Conservation (phyloP, 768 basidiomycete species). For the Pholiota conissans region DNA sequence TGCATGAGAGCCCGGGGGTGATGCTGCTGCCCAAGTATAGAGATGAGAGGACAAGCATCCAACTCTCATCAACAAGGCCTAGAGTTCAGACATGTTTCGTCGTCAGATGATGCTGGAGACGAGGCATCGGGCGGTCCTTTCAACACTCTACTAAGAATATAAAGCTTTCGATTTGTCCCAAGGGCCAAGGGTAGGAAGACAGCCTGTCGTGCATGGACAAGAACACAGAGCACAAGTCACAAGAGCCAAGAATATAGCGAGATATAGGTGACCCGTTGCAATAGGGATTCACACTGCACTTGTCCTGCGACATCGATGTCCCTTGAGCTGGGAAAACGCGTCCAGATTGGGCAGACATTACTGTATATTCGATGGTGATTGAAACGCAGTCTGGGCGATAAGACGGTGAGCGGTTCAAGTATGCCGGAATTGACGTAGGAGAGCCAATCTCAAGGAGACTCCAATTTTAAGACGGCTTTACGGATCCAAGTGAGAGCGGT, state of each 20-base stretch:
- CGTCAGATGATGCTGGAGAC: constrained; percentile 15
- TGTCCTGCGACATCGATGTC: constrained; percentile 5
- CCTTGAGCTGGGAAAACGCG: constrained; percentile 13
- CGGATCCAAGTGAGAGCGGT: constrained; percentile 10
- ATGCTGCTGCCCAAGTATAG: not conserved
- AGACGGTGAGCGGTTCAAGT: not conserved
- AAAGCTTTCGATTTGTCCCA: constrained; percentile 6
- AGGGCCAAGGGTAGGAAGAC: constrained; percentile 6
- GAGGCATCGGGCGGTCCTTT: not conserved
- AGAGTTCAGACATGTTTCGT: not conserved
- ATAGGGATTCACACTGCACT: constrained; percentile 9
- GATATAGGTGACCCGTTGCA: constrained; percentile 9
- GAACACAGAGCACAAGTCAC: constrained; percentile 1
- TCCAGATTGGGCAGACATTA: constrained; percentile 12
- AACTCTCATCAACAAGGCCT: constrained; percentile 2
- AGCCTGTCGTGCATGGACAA: constrained; percentile 1
- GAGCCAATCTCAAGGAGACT: constrained; percentile 12
- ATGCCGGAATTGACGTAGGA: not conserved
- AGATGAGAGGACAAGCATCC: not conserved
- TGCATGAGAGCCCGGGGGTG: constrained; percentile 10
- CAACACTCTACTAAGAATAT: constrained; percentile 1
- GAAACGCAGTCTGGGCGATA: constrained; percentile 3
- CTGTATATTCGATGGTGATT: constrained; percentile 8
- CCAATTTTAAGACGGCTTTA: constrained; percentile 11
- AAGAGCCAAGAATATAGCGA: constrained; percentile 7